Base-by-base conservation (phyloP, 495 filamentous ascomycete species). In the Aspergillus diversus region DNA sequence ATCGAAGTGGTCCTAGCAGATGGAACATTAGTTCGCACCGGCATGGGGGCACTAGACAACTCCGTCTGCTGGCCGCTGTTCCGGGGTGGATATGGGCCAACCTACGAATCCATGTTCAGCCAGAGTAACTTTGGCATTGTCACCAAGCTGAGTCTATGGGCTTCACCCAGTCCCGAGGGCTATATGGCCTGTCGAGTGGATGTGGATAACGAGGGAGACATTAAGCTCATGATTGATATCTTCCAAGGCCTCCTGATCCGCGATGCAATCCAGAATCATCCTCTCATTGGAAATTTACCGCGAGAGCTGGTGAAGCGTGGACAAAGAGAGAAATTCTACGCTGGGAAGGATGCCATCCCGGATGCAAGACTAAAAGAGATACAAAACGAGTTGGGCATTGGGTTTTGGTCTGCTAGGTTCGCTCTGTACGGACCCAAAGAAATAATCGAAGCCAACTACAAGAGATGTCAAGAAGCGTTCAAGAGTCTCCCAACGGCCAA, bases 51-150 rank as follows among this genome's bases (percentile, higher is more conserved):
- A 0, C 83, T 63, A n/a, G n/a, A 33, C 33, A 64, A 50, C 15
- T 46, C 54, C 7, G 33, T 16, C 15, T 57, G 15, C 47, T 58
- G 79, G 80, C 82, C 83, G 60, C 72, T 78, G 1, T 88, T 86
- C 62, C 76, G 79, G 5, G 80, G 83, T 53, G 83, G 80, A 5
- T 87, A 83, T 64, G 85, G 85, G 2, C 85, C 85, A 4, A 76
- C 79, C 39, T 73, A 75, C 33, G 84, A 88, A 65, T 84, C 84
- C 33, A 77, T 87, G 56, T 88, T 88, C 70, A 75, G 78, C 0
- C 86, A 88, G 66, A 78, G 71, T 64, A 85, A 81, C 65, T 77
- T 83, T 50, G 86, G 84, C 21, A 86, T 88, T 52, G 83, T 87
- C 3, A 80, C 76, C 1, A 86, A 87, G 70, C 83, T 88, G 79